phyloP scores from a whole-genome alignment of 2,329 filamentous ascomycete species.

The Trichoderma breve region DNA sequence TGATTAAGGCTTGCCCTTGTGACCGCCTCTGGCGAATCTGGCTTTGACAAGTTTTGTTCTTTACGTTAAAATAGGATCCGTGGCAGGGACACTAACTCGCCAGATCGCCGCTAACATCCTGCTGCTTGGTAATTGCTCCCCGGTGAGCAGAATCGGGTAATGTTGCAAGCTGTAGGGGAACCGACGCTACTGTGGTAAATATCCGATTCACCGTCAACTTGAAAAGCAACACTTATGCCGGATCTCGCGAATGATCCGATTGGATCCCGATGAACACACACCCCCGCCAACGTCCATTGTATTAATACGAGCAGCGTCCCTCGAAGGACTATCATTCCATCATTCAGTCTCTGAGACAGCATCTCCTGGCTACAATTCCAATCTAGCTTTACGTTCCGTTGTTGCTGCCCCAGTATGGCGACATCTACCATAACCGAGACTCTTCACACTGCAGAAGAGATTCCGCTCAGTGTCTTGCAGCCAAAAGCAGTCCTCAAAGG shows the following conservation, averaged over 20 bases:
- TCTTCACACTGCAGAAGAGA: neutral
- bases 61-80: neutral
- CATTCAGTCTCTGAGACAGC: neutral
- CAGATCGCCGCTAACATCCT: neutral
- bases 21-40: conserved; percentile 3
- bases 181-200: neutral
- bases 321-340: neutral
- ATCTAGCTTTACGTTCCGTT: neutral
- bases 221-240: neutral
- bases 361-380: neutral
- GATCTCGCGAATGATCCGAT: neutral
- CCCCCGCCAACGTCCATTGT: neutral
- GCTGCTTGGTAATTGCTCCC: conserved; percentile 11
- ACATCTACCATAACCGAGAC: conserved; percentile 3
- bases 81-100: neutral
- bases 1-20: conserved; percentile 8
- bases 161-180: neutral
- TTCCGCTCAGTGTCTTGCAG: neutral
- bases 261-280: neutral
- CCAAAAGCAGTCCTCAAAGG: neutral
- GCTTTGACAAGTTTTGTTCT: neutral
- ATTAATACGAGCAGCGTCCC: neutral
- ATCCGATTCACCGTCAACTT: conserved; percentile 9
- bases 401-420: neutral
- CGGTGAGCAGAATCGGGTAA: conserved; percentile 5